Base-by-base conservation (phyloP, 345 rosid genomes). In the Turritis glabra region DNA sequence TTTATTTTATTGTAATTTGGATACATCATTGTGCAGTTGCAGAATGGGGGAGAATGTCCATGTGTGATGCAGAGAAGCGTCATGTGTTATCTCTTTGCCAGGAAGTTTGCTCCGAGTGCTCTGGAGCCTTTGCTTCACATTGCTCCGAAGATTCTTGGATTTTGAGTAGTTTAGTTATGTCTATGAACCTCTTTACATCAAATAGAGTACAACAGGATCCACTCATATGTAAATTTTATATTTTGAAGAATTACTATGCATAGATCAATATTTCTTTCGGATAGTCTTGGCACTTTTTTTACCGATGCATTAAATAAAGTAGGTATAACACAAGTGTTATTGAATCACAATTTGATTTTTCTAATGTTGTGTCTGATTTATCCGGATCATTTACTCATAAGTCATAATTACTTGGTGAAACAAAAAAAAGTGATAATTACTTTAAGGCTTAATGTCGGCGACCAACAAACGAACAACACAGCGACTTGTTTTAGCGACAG, bases 31-130 rank as follows among this genome's bases (percentile, higher is more conserved):
- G 25, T 33, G 61, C 86, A 95, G 82, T 85, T 22, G 79, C 97
- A 47, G 92, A 92, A 74, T 96, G 99, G 99, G 99, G 99, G 59
- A 88, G 76, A 83, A 96, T 96, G 99, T 85, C 91, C 60, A 90
- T 96, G 89, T 92, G 98, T 14, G 98, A 96, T 75, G 98, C 97
- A 3, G 97, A 96, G 78, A 85, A 80, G 77, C 85, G 99, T 88
- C 2, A 69, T 80, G 10, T 91, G 97, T 64, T 75, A 29, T 78
- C 91, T 91, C 15, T 87, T 94, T 38, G 98, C 85, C 0, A 84
- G 97, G 77, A 94, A 94, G 76, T 94, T 94, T 65, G 79, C 97
- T 12, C 98, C 97, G 0, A 88, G 90, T 68, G 32, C 92, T 17
- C 47, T 94, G 78, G 93, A 87, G 61, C 91, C 94, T 65, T 77